Evolutionary conservation across 441 rosid genomes (phyloP).

Genomic region (Oxalis stricta): DNA sequence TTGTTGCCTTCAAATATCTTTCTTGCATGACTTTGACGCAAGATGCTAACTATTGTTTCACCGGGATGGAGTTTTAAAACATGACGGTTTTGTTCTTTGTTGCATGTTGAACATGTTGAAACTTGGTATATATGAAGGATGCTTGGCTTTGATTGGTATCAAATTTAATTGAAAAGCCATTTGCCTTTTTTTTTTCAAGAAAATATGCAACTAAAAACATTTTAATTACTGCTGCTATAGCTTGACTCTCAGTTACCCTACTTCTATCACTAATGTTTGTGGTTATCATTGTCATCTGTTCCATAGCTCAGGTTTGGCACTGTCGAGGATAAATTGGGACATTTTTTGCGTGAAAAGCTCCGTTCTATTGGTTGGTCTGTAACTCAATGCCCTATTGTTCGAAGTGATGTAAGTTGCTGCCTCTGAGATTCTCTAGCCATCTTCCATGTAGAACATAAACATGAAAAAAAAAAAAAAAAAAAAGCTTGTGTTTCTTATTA

Average conservation of each 20-base stretch:
- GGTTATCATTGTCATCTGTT: constrained; percentile 34
- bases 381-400: constrained; percentile 43
- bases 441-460: too few relatives aligned
- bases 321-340: constrained; percentile 82
- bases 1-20: not conserved
- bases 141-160: too few relatives aligned
- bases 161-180: too few relatives aligned
- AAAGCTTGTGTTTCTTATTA: constrained; percentile 1
- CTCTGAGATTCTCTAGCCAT: constrained; percentile 3
- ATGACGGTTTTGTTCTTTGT: too few relatives aligned
- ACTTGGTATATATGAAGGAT: too few relatives aligned
- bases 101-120: too few relatives aligned
- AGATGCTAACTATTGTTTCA: too few relatives aligned
- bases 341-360: constrained; percentile 57
- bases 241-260: not conserved
- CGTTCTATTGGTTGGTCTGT: constrained; percentile 76
- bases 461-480: too few relatives aligned
- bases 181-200: too few relatives aligned
- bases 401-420: constrained; percentile 73
- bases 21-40: too few relatives aligned
- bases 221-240: not conserved
- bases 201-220: too few relatives aligned
- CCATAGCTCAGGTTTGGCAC: constrained; percentile 99
- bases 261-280: constrained; percentile 20
- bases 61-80: too few relatives aligned